phyloP scores from a whole-genome alignment of 129 eudicot genomes.

The Erigeron canadensis region DNA sequence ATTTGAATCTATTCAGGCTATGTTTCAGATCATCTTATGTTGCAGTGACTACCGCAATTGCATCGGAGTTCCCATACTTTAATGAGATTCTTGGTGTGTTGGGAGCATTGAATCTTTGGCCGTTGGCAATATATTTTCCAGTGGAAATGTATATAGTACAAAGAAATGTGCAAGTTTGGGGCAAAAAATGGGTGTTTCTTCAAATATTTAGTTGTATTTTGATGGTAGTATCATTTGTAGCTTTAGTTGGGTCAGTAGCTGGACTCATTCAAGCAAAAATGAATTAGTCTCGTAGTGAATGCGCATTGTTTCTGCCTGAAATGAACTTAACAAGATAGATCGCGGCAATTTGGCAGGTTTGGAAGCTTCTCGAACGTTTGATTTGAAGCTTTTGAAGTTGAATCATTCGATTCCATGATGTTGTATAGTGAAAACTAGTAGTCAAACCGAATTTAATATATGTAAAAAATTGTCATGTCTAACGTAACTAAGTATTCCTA shows the following conservation, averaged over 20 bases:
- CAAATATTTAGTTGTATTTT: conserved; percentile 44
- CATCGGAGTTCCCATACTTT: conserved; percentile 68
- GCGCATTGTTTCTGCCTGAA: not conserved
- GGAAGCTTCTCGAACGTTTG: not conserved
- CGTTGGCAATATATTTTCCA: conserved; percentile 77
- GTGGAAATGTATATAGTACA: conserved; percentile 68
- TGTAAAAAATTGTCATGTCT: not conserved
- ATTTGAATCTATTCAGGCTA: conserved; percentile 40
- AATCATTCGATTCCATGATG: not conserved
- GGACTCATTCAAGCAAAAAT: conserved; percentile 44
- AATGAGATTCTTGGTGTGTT: conserved; percentile 65
- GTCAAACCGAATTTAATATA: not conserved
- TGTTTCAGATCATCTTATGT: conserved; percentile 56
- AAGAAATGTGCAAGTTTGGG: conserved; percentile 49
- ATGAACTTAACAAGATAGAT: not conserved
- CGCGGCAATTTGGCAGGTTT: not conserved
- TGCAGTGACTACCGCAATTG: conserved; percentile 37
- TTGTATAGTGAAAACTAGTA: not conserved
- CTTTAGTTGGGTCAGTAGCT: conserved; percentile 59
- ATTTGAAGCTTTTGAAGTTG: not conserved
- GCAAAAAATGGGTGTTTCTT: conserved; percentile 56
- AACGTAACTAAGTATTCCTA: too few species aligned
- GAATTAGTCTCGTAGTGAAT: conserved; percentile 10
- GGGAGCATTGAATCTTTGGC: conserved; percentile 78
- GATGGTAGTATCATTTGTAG: conserved; percentile 59